These are phyloP conservation scores for Umbilicaria muhlenbergii DNA, from an alignment of 495 filamentous ascomycete genomes.

Conservation along the genomic window DNA sequence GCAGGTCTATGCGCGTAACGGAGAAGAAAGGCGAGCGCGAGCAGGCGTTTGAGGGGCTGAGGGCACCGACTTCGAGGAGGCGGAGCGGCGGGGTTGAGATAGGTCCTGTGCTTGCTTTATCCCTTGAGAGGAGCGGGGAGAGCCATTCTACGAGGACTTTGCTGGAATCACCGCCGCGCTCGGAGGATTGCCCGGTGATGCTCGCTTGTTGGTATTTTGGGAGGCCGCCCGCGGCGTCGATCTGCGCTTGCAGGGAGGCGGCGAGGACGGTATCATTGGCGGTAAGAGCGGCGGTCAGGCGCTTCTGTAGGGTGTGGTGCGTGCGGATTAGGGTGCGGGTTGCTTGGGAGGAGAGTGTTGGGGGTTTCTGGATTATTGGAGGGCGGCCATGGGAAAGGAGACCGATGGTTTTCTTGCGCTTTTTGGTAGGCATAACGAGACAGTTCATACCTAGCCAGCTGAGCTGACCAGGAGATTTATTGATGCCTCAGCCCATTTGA, in stretches of 20 bases:
- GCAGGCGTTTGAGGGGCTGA: conserved; percentile 74
- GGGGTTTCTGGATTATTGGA: conserved; percentile 33
- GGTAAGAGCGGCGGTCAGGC: conserved; percentile 46
- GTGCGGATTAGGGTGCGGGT: conserved; percentile 68
- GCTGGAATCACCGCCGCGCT: conserved; percentile 84
- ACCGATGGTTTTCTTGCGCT: conserved; percentile 15
- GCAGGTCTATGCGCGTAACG: conserved; percentile 77
- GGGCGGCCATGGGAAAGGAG: conserved; percentile 55
- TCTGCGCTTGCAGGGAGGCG: conserved; percentile 38
- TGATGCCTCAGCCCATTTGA: conserved; percentile 1
- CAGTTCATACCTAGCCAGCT: background rate
- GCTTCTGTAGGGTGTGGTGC: conserved; percentile 75
- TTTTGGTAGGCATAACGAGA: conserved; percentile 24
- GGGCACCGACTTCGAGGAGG: conserved; percentile 67
- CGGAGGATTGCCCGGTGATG: conserved; percentile 65
- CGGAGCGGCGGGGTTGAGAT: conserved; percentile 6
- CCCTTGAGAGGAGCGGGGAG: conserved; percentile 22
- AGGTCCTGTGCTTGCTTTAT: background rate
- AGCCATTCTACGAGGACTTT: conserved; percentile 81
- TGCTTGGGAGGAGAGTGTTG: conserved; percentile 60
- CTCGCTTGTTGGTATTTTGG: conserved; percentile 79
- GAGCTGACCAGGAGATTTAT: conserved; percentile 10
- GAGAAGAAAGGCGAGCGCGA: conserved; percentile 53
- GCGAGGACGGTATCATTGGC: conserved; percentile 43
- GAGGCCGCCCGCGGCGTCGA: conserved; percentile 60